Percentiles rank a stretch among this genome's conserved stretches.
Conservation (phyloP, 1,284 basidiomycete species). For the Heliocybe sulcata region DNA sequence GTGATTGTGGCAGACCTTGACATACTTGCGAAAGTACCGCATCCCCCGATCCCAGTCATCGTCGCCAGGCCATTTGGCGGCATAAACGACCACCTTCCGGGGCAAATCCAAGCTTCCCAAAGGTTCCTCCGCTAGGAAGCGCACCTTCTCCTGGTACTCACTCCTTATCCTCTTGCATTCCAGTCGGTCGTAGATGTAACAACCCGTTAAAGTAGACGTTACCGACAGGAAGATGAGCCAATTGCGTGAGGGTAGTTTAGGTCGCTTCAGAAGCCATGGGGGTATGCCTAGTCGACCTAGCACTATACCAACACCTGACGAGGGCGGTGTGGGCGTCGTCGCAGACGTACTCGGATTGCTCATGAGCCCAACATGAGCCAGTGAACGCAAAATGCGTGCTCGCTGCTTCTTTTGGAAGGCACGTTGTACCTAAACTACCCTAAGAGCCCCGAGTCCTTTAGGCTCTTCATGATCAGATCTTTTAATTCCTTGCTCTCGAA, state of each 20-base stretch:
- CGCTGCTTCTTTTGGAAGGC: not conserved
- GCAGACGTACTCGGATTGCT: not conserved
- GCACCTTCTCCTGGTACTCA: conserved; percentile 77
- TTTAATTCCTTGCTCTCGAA: too few relatives aligned
- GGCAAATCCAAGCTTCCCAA: conserved; percentile 63
- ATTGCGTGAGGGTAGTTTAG: conserved; percentile 83
- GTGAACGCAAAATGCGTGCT: not conserved
- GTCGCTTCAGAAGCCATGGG: conserved; percentile 68
- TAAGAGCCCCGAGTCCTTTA: too few relatives aligned
- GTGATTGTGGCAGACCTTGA: conserved; percentile 65
- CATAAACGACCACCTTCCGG: conserved; percentile 84
- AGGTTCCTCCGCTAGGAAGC: conserved; percentile 64
- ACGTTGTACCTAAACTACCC: too few relatives aligned
- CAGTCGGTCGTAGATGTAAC: conserved; percentile 81
- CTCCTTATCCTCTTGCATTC: conserved; percentile 74
- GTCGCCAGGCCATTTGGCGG: conserved; percentile 89
- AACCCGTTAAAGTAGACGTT: conserved; percentile 62
- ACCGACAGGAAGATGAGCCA: conserved; percentile 89
- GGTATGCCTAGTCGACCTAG: conserved; percentile 38
- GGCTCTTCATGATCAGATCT: too few relatives aligned
- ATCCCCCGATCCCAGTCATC: conserved; percentile 84
- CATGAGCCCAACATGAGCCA: not conserved
- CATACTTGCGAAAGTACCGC: conserved; percentile 90
- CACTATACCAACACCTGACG: not conserved
- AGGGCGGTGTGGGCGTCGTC: not conserved